Evolutionary conservation across 2,329 filamentous ascomycete genomes (phyloP), one percentile per base, ranked within the genome.

Genomic region (Paraphoma chrysanthemicola): DNA sequence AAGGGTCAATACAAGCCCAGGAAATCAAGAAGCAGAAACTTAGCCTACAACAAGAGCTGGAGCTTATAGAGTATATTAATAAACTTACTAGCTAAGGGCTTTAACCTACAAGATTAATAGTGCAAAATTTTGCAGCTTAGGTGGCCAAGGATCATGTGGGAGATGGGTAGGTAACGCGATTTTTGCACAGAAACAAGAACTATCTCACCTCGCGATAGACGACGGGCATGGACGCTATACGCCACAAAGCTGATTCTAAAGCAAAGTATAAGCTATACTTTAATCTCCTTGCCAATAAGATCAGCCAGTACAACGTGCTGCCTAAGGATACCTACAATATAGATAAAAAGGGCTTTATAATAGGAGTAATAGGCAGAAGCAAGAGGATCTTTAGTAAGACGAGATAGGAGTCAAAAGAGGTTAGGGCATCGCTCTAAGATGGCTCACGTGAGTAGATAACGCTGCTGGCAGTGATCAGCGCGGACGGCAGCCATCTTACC

Each of bases 11-110:
- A 16, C 7, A 43, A 10, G 12, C 33, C 33, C 29, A 46, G 45
- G 29, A 31, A 46, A 43, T 23, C 10, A 50, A 59, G n/a, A 18
- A 44, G 12, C 53, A 51, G 31, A 12, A 31, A 1, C 53, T 59
- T 29, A 49, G 29, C 42, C 18, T 23, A 44, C 31, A 53, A 18
- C 52, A 41, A 41, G 8, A 41, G 16, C 38, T 9, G 16, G 38
- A 41, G 38, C 38, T 41, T 41, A 41, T 41, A 41, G 8, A 41
- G 38, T 16, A 41, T 41, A 41, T 41, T 41, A 14, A 41, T 6
- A n/a, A 16, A 6, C 14, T 41, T 9, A 41, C 38, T 9, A 16
- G n/a, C 6, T 6, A 14, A 41, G 8, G 38, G 10, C 38, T 41
- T 9, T 6, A 7, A 41, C 38, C 38, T 41, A 41, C 38, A n/a